phyloP scores from a whole-genome alignment of 1,284 basidiomycete genomes.

The Schizophyllum amplum region DNA sequence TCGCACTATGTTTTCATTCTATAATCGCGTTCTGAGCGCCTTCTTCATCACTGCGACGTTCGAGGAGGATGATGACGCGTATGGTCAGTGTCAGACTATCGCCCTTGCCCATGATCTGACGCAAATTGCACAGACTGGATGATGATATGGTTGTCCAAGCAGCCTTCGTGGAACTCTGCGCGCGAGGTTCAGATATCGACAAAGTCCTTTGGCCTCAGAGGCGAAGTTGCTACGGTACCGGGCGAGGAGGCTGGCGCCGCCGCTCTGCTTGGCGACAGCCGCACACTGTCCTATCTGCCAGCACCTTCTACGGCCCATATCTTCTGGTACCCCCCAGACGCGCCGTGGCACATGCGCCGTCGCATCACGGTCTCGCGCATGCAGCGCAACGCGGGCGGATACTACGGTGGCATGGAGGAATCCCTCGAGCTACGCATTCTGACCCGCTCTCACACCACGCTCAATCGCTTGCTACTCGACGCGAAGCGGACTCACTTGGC shows the following conservation, averaged over 20 bases:
- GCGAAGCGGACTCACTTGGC: slow-evolving; percentile 46
- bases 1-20: slow-evolving; percentile 33
- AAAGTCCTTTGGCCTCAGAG: slow-evolving; percentile 27
- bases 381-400: slow-evolving; percentile 21
- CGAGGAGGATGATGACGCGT: slow-evolving; percentile 47
- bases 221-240: slow-evolving; percentile 23
- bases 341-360: slow-evolving; percentile 35
- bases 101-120: neutral
- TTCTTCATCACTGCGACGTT: slow-evolving; percentile 61
- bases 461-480: slow-evolving; percentile 45
- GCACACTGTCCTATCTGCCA: slow-evolving; percentile 41
- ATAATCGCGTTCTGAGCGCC: slow-evolving; percentile 35
- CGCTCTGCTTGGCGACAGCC: slow-evolving; percentile 13
- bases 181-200: slow-evolving; percentile 49
- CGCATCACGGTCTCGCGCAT: slow-evolving; percentile 38
- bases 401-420: slow-evolving; percentile 26
- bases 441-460: slow-evolving; percentile 34
- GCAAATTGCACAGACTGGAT: slow-evolving; percentile 39
- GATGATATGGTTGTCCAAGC: slow-evolving; percentile 52
- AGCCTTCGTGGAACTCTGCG: slow-evolving; percentile 39
- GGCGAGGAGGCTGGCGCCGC: slow-evolving; percentile 24
- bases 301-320: slow-evolving; percentile 33
- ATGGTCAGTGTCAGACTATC: slow-evolving; percentile 45
- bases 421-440: slow-evolving; percentile 41
- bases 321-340: slow-evolving; percentile 13